These are phyloP conservation scores for Cryptococcus sp. DNA, from an alignment of 1,284 basidiomycete genomes.

Conservation along the genomic window DNA sequence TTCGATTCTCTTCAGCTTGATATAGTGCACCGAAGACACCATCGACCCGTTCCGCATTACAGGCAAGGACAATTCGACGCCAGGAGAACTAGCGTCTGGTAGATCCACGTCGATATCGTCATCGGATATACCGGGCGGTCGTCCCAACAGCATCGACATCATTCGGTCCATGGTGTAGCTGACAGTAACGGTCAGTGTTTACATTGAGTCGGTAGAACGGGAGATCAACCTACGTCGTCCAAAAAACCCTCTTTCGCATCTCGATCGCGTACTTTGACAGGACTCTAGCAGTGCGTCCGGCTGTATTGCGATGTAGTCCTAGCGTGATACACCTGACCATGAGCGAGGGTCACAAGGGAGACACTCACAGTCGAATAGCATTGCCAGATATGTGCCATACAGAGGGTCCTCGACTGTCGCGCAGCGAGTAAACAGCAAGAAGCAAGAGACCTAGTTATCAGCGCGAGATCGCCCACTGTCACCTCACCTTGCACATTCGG, in stretches of 20 bases:
- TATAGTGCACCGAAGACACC: constrained; percentile 26
- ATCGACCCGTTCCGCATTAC: constrained; percentile 13
- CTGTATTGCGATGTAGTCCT: constrained; percentile 20
- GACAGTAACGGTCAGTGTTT: background rate
- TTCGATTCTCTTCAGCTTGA: constrained; percentile 28
- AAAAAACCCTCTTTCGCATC: constrained; percentile 29
- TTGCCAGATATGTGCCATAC: constrained; percentile 28
- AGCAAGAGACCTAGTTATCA: constrained; percentile 19
- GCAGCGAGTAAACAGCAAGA: constrained; percentile 25
- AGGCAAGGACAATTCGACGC: background rate
- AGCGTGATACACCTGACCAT: constrained; percentile 20
- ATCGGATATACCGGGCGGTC: constrained; percentile 27
- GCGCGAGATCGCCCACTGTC: background rate
- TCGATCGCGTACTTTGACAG: constrained; percentile 20
- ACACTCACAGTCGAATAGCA: constrained; percentile 20
- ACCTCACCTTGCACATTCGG: constrained; percentile 28
- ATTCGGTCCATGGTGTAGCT: constrained; percentile 28
- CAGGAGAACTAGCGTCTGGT: constrained; percentile 8
- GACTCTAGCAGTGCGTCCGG: constrained; percentile 7
- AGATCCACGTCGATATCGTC: constrained; percentile 28
- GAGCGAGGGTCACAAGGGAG: background rate
- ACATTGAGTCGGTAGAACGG: too few species aligned
- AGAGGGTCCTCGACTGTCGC: constrained; percentile 26
- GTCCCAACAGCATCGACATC: constrained; percentile 21
- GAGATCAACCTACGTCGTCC: constrained; percentile 20